These are phyloP conservation scores for Aspergillus sp. DNA, from an alignment of 2,329 filamentous ascomycete genomes.

Conservation along the genomic window DNA sequence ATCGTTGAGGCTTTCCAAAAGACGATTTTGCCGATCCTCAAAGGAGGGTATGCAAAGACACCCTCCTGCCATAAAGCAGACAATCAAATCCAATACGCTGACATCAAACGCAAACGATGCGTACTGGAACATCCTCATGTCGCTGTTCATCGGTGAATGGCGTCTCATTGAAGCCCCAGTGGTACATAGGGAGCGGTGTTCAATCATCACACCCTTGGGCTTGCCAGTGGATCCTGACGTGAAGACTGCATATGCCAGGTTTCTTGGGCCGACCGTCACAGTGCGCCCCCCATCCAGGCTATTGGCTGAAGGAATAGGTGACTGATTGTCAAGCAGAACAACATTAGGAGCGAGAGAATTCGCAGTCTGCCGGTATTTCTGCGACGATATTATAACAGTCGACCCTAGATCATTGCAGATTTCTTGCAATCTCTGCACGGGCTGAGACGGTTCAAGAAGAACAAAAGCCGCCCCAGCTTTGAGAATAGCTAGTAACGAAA, in stretches of 20 bases:
- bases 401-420: neutral
- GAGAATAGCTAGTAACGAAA: neutral
- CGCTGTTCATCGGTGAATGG: neutral
- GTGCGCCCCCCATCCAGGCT: neutral
- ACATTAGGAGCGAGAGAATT: too few species aligned
- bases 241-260: neutral
- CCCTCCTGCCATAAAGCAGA: too few species aligned
- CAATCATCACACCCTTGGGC: neutral
- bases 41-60: too few species aligned
- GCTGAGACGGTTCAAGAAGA: neutral
- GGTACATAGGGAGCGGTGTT: neutral
- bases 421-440: neutral
- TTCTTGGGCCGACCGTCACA: neutral
- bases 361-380: too few species aligned
- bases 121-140: neutral
- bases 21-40: too few species aligned
- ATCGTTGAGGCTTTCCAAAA: neutral
- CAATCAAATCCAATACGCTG: too few species aligned
- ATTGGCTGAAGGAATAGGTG: too few species aligned
- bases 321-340: too few species aligned
- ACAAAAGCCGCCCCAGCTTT: neutral
- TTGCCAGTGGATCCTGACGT: neutral
- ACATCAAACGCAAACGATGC: too few species aligned
- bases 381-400: too few species aligned
- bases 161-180: too few species aligned